A percentile compares a stretch with the other conserved stretches of the same genome.
Conservation (phyloP, 331 rosid species). For the Dryas integrifolia region DNA sequence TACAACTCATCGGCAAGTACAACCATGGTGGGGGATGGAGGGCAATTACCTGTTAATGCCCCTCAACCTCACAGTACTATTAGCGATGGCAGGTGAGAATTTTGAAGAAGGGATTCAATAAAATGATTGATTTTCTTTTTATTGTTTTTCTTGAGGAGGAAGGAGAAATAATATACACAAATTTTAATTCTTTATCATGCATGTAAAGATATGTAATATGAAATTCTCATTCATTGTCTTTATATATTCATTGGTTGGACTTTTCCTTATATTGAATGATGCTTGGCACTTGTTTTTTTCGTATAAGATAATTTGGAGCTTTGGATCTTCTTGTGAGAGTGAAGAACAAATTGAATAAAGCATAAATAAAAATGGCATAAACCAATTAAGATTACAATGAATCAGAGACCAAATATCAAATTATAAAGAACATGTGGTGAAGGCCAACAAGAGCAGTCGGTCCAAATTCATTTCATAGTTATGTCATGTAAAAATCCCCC, state of each 20-base stretch:
- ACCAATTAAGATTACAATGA: not conserved
- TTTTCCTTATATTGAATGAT: too few species aligned
- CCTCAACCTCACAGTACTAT: conserved; percentile 19
- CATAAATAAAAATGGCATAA: too few species aligned
- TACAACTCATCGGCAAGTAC: conserved; percentile 35
- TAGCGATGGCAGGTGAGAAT: conserved; percentile 37
- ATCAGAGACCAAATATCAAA: not conserved
- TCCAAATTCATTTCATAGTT: conserved; percentile 2
- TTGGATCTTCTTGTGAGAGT: too few species aligned
- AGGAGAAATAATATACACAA: too few species aligned
- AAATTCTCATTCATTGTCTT: too few species aligned
- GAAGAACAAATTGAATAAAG: not conserved
- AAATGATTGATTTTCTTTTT: too few species aligned
- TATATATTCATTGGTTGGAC: too few species aligned
- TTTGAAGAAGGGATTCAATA: not conserved
- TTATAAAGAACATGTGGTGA: not conserved
- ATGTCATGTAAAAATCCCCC: not conserved
- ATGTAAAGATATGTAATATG: too few species aligned
- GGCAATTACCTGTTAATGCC: conserved; percentile 22
- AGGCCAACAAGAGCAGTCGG: not conserved
- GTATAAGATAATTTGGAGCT: not conserved
- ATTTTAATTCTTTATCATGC: too few species aligned
- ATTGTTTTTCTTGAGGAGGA: too few species aligned
- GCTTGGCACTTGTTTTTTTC: not conserved
- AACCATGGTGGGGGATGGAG: conserved; percentile 28